These are phyloP conservation scores for Rhexocercosporidium sp. DNA, from an alignment of 2,329 filamentous ascomycete species.

Conservation along the genomic window DNA sequence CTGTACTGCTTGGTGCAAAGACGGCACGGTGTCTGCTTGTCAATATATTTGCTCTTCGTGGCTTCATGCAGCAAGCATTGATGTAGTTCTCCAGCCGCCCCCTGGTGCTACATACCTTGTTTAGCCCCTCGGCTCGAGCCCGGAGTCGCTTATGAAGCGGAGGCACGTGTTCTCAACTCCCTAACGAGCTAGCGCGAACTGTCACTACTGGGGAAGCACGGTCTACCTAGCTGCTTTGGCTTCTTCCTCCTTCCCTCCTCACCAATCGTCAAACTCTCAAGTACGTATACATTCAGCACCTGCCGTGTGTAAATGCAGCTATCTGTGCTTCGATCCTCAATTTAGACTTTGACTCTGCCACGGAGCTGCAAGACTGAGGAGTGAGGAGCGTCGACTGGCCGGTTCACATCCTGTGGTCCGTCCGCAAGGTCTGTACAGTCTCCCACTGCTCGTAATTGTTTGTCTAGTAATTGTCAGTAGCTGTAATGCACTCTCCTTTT, in stretches of 20 bases:
- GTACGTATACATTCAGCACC: too few species aligned
- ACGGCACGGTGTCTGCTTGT: neutral
- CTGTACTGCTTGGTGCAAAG: too few species aligned
- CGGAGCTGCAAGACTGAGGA: neutral
- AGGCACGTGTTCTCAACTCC: neutral
- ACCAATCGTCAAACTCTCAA: neutral
- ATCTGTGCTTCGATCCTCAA: neutral
- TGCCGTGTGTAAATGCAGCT: neutral
- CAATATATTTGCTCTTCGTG: neutral
- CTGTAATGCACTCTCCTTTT: too few species aligned
- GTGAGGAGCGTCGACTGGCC: neutral
- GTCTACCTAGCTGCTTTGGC: neutral
- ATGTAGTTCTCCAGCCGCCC: neutral
- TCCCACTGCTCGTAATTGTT: too few species aligned
- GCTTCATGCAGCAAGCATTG: neutral
- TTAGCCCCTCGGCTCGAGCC: neutral
- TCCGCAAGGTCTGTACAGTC: too few species aligned
- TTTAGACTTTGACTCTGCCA: neutral
- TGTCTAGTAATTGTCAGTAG: too few species aligned
- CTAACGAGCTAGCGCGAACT: neutral
- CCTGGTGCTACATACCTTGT: neutral
- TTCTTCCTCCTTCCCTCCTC: neutral
- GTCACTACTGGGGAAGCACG: neutral
- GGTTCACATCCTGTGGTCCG: neutral
- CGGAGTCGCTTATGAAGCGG: neutral